Evolutionary conservation across 1,284 basidiomycete genomes (phyloP).

Genomic region (Tilletia indica): DNA sequence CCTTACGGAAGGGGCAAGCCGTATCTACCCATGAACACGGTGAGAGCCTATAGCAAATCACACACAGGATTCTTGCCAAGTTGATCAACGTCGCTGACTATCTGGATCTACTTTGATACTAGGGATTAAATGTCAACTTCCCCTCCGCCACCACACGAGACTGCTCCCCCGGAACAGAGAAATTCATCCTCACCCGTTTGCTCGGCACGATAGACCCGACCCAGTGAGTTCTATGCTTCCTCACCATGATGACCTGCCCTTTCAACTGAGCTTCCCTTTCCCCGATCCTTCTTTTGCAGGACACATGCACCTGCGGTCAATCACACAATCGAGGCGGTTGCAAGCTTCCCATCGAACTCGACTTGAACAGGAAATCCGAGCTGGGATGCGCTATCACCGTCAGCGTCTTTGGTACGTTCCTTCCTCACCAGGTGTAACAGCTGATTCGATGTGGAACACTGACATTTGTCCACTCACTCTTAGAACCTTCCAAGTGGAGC

Average conservation of each 20-base stretch:
- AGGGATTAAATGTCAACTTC: not conserved
- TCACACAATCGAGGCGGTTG: not conserved
- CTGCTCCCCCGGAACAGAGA: not conserved
- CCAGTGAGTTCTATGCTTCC: not conserved
- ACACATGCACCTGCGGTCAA: not conserved
- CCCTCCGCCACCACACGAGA: conserved; percentile 2
- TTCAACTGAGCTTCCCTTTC: not conserved
- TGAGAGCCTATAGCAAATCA: no score
- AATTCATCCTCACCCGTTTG: not conserved
- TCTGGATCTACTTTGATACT: no score
- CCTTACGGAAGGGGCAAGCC: not conserved
- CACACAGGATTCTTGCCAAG: not conserved
- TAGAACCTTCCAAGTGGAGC: not conserved
- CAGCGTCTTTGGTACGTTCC: not conserved
- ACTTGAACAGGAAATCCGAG: not conserved
- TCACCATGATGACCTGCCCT: not conserved
- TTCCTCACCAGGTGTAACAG: not conserved
- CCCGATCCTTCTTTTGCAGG: not conserved
- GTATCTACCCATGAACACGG: not conserved
- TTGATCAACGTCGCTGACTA: no score
- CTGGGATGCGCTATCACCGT: conserved; percentile 1
- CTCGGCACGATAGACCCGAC: conserved; percentile 2
- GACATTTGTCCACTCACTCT: not conserved
- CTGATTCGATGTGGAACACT: not conserved
- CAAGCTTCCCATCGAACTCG: conserved; percentile 3